These are phyloP conservation scores for Pseudocercospora vitis DNA, from an alignment of 2,329 filamentous ascomycete species.

Conservation along the genomic window DNA sequence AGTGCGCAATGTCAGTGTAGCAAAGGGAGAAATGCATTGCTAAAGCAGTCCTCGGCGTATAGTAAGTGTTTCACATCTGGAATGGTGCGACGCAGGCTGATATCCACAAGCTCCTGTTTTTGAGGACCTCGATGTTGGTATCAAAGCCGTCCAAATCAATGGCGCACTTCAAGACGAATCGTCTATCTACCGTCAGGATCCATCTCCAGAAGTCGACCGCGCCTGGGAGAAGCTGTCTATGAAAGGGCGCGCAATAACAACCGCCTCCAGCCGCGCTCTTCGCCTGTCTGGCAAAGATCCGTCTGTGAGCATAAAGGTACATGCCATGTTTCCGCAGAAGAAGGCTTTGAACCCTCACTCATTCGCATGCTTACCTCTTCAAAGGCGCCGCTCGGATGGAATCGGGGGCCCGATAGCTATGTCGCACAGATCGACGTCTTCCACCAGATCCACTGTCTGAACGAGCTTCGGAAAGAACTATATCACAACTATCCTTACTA, in stretches of 20 bases:
- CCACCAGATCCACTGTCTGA: conserved; percentile 9
- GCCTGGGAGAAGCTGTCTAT: not conserved
- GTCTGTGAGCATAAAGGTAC: not conserved
- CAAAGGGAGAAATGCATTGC: too few relatives aligned
- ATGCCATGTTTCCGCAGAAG: too few relatives aligned
- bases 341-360: too few relatives aligned
- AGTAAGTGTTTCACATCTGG: too few relatives aligned
- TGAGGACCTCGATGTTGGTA: too few relatives aligned
- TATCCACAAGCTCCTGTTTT: too few relatives aligned
- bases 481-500: conserved; percentile 5
- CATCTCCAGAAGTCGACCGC: not conserved
- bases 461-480: conserved; percentile 9
- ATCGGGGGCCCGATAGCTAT: not conserved
- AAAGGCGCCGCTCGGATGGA: not conserved
- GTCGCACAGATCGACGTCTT: conserved; percentile 5
- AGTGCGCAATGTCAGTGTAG: too few relatives aligned
- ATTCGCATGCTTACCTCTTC: too few relatives aligned
- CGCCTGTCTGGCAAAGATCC: not conserved
- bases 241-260: not conserved
- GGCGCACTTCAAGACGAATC: not conserved
- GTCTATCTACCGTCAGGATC: not conserved
- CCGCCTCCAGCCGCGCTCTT: not conserved
- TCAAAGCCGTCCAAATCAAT: too few relatives aligned
- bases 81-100: too few relatives aligned
- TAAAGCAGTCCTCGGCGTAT: too few relatives aligned